Conservation (phyloP, 768 basidiomycete species). For the Xerocomus brunneocitrinus region DNA sequence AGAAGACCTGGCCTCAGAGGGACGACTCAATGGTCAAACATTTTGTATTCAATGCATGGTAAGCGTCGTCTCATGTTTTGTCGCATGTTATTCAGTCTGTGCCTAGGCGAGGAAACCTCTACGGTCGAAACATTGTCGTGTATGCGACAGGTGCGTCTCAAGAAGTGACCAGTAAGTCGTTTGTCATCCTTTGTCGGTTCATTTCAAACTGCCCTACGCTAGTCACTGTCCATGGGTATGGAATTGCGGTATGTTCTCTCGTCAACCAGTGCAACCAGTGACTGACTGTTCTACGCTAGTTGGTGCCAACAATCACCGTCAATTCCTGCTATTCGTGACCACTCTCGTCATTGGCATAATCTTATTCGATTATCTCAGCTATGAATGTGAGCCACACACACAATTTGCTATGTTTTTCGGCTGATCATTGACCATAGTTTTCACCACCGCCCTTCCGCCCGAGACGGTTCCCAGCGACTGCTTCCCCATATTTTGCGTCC, state of each 20-base stretch:
- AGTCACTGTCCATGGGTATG: slow-evolving; percentile 99
- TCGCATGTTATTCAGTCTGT: background rate
- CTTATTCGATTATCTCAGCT: slow-evolving; percentile 80
- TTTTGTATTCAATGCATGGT: slow-evolving; percentile 97
- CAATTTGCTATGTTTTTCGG: background rate
- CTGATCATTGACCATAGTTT: slow-evolving; percentile 40
- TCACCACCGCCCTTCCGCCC: slow-evolving; percentile 37
- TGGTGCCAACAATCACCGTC: slow-evolving; percentile 90
- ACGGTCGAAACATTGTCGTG: slow-evolving; percentile 91
- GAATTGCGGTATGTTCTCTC: slow-evolving; percentile 76
- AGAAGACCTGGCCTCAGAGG: slow-evolving; percentile 84
- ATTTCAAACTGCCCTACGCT: slow-evolving; percentile 2
- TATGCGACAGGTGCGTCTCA: slow-evolving; percentile 86
- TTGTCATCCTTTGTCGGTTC: background rate
- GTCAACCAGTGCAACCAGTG: background rate
- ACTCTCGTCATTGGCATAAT: slow-evolving; percentile 79
- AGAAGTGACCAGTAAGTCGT: slow-evolving; percentile 85
- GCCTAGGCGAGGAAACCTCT: slow-evolving; percentile 78
- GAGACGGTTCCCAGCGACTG: slow-evolving; percentile 16
- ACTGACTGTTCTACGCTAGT: slow-evolving; percentile 42
- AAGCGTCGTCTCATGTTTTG: slow-evolving; percentile 15
- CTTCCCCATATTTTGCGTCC: slow-evolving; percentile 51
- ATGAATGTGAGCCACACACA: slow-evolving; percentile 57
- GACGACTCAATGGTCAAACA: slow-evolving; percentile 89
- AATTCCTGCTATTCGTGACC: slow-evolving; percentile 90